These are phyloP conservation scores for Dactylellina sp. DNA, from an alignment of 2,329 filamentous ascomycete species.

Conservation along the genomic window DNA sequence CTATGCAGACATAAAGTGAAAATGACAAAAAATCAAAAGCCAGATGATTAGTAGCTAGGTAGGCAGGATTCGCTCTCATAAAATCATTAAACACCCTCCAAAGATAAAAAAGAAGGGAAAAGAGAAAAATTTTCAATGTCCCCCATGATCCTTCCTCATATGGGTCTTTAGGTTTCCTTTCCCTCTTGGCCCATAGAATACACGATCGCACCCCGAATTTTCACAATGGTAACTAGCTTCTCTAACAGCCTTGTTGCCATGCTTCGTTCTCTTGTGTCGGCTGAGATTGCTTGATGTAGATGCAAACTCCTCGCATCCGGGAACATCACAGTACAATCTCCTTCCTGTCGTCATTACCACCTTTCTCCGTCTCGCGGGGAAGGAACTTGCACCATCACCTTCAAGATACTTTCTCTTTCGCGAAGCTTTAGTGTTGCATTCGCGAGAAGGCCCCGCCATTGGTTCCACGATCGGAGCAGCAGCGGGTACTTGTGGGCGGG, in stretches of 20 bases:
- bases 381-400: conserved; percentile 47
- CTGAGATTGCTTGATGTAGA: conserved; percentile 55
- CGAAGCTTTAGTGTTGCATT: conserved; percentile 20
- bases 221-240: conserved; percentile 52
- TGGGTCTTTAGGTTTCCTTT: conserved; percentile 51
- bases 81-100: conserved; percentile 8
- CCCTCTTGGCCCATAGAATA: conserved; percentile 51
- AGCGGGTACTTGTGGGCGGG: conserved; percentile 15
- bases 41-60: not conserved
- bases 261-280: conserved; percentile 53
- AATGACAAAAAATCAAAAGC: conserved; percentile 15
- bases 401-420: conserved; percentile 55
- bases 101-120: no score
- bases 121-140: not conserved
- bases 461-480: not conserved
- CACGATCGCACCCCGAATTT: conserved; percentile 37
- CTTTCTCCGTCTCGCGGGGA: conserved; percentile 50
- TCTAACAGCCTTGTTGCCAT: conserved; percentile 42
- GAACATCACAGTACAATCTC: conserved; percentile 53
- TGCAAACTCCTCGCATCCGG: conserved; percentile 52
- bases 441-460: conserved; percentile 1
- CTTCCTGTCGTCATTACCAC: conserved; percentile 37
- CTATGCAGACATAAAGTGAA: conserved; percentile 25
- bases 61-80: conserved; percentile 11
- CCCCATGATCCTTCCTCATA: conserved; percentile 47